These are phyloP conservation scores for Ceratobasidium sp. DNA, from an alignment of 1,284 basidiomycete genomes.

Conservation along the genomic window DNA sequence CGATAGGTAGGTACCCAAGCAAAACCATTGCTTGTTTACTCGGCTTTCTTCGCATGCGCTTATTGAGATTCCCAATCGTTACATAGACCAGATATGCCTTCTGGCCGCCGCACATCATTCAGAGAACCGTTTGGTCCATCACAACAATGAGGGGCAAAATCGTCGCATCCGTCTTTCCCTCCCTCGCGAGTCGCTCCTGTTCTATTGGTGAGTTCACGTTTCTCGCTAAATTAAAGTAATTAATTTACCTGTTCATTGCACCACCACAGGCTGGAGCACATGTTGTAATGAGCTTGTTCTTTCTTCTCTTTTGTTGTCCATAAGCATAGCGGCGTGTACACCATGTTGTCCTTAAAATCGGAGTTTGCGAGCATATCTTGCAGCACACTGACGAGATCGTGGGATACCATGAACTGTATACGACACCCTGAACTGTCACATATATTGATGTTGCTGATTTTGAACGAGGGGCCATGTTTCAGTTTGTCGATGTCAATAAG, in stretches of 20 bases:
- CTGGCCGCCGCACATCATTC: neutral
- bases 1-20: constrained; percentile 40
- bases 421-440: neutral
- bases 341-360: neutral
- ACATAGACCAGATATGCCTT: constrained; percentile 22
- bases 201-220: neutral
- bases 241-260: constrained; percentile 4
- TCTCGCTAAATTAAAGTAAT: neutral
- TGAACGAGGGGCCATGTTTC: neutral
- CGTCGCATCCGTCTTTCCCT: constrained; percentile 4
- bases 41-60: constrained; percentile 23
- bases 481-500: constrained; percentile 6
- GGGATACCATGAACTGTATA: neutral
- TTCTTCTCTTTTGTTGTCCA: neutral
- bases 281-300: neutral
- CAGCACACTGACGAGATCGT: neutral
- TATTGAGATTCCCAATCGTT: constrained; percentile 35
- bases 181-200: neutral
- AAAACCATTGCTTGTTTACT: constrained; percentile 20
- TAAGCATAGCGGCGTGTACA: neutral
- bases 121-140: neutral
- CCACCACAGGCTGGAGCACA: neutral
- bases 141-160: neutral
- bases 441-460: neutral
- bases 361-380: neutral